Percentiles rank a stretch among this genome's conserved stretches.
These are phyloP conservation scores for Acer campestre DNA, from an alignment of 345 rosid species.

Conservation along the genomic window DNA sequence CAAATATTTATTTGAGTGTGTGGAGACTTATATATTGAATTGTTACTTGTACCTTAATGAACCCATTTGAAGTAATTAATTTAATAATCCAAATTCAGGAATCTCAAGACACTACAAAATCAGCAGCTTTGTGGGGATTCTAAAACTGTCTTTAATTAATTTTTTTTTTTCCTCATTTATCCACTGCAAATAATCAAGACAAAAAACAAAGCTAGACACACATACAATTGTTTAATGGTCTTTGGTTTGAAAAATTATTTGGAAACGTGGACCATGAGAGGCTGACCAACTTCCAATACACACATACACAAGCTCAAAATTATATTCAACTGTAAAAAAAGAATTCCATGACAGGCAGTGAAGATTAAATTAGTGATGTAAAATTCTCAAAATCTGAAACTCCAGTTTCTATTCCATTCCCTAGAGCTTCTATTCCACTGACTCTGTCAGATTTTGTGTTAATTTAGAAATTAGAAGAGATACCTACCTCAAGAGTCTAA, in stretches of 20 bases:
- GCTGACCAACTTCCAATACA: slow-evolving; percentile 53
- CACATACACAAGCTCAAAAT: slow-evolving; percentile 32
- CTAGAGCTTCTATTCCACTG: slow-evolving; percentile 95
- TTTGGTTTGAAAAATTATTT: slow-evolving; percentile 28
- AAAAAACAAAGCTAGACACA: slow-evolving; percentile 27
- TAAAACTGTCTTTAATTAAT: slow-evolving; percentile 16
- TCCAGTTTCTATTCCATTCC: slow-evolving; percentile 96
- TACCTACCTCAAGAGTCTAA: slow-evolving; percentile 8
- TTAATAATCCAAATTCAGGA: slow-evolving; percentile 44
- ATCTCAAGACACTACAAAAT: slow-evolving; percentile 59
- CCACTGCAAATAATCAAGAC: slow-evolving; percentile 37
- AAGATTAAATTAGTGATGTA: slow-evolving; percentile 35
- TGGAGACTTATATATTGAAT: neutral
- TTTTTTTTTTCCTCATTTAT: neutral
- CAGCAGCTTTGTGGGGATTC: slow-evolving; percentile 57
- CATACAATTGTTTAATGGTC: slow-evolving; percentile 3
- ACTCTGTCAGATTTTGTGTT: slow-evolving; percentile 51
- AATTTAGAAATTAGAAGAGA: neutral
- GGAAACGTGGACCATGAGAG: slow-evolving; percentile 42
- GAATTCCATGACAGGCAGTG: slow-evolving; percentile 21
- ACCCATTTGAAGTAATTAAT: slow-evolving; percentile 10
- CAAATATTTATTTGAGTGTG: too few species aligned
- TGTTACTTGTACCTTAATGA: slow-evolving; percentile 31
- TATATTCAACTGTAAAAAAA: slow-evolving; percentile 17
- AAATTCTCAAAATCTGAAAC: slow-evolving; percentile 51